Conservation (phyloP, 2,329 filamentous ascomycete genomes). For the Orbilia javanica region DNA sequence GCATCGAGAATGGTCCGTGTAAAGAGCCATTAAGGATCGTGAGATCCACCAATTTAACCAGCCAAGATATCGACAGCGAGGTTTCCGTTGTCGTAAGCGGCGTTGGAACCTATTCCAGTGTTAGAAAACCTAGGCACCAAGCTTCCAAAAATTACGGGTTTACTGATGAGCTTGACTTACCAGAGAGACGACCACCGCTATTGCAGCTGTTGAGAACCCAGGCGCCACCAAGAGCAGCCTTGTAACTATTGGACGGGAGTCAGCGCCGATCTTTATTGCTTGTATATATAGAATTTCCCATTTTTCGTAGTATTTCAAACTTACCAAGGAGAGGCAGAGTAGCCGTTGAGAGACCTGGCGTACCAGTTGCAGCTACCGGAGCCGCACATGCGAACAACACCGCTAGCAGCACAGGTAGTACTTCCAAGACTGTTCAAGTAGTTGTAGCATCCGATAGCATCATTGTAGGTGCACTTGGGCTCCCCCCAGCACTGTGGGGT, state of each 20-base stretch:
- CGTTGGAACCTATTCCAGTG: conserved; percentile 18
- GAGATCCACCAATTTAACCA: neutral
- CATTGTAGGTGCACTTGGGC: conserved; percentile 27
- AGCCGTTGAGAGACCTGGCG: conserved; percentile 10
- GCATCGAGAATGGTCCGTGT: neutral
- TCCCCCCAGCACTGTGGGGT: conserved; percentile 29
- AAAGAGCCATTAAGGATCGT: neutral
- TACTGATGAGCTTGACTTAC: neutral
- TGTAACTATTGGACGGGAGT: neutral
- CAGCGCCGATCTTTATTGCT: neutral
- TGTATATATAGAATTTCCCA: neutral
- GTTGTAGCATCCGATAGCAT: conserved; percentile 30
- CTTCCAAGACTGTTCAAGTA: conserved; percentile 22
- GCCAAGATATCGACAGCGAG: conserved; percentile 22
- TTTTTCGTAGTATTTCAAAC: neutral
- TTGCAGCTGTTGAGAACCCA: conserved; percentile 39
- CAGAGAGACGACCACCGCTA: conserved; percentile 1
- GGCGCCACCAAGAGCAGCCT: conserved; percentile 26
- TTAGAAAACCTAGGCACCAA: neutral
- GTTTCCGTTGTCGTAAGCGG: conserved; percentile 32
- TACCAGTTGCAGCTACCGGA: conserved; percentile 14
- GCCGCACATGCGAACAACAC: conserved; percentile 5
- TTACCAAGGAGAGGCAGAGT: conserved; percentile 22
- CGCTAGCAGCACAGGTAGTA: conserved; percentile 5
- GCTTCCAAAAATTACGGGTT: neutral